A percentile compares a stretch with the other conserved stretches of the same genome.
Conservation (phyloP, 164 flowering plant genomes). For the Kingdonia uniflora region DNA sequence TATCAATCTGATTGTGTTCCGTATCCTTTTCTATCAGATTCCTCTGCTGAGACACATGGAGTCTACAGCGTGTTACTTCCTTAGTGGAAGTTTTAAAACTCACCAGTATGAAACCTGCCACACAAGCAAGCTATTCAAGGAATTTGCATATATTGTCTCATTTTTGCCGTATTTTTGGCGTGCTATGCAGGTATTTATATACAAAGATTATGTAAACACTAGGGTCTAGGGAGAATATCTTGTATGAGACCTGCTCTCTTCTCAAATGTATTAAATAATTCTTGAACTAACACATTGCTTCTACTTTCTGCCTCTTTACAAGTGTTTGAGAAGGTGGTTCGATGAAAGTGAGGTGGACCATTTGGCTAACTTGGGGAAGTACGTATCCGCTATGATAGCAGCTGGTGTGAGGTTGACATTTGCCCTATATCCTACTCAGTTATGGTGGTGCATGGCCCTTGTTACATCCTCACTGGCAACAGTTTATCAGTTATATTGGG, state of each 20-base stretch:
- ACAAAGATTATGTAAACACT: no score
- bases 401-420: conserved; percentile 84
- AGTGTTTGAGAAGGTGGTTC: conserved; percentile 96
- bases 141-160: conserved; percentile 83
- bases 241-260: no score
- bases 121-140: conserved; percentile 56
- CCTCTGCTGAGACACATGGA: conserved; percentile 87
- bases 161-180: conserved; percentile 96
- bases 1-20: no score
- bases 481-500: conserved; percentile 92
- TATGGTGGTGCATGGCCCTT: conserved; percentile 51
- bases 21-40: conserved; percentile 30
- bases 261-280: no score
- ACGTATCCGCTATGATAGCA: conserved; percentile 96
- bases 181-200: conserved; percentile 81
- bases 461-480: conserved; percentile 69
- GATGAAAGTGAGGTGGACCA: conserved; percentile 58
- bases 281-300: background rate
- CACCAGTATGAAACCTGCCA: conserved; percentile 55
- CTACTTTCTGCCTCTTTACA: background rate
- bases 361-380: conserved; percentile 91
- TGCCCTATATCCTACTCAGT: conserved; percentile 34
- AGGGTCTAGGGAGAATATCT: no score
- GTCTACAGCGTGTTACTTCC: conserved; percentile 77
- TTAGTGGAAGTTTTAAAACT: conserved; percentile 62